Percentiles rank a stretch among this genome's conserved stretches.
phyloP scores from a whole-genome alignment of 768 basidiomycete genomes.

The Lepiota brunneoincarnata region DNA sequence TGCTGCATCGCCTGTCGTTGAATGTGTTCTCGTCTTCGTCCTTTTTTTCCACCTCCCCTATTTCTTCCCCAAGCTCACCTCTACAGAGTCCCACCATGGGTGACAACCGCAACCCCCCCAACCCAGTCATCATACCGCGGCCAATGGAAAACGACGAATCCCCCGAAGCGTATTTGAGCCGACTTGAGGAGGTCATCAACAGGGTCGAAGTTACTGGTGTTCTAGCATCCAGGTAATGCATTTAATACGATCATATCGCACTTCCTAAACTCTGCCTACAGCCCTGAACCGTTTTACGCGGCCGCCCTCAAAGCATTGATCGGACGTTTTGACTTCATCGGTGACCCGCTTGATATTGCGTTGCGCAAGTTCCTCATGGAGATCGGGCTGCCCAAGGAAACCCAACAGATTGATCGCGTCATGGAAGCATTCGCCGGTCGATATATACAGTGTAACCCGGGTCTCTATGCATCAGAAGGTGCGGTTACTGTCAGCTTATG shows the following conservation, averaged over 20 bases:
- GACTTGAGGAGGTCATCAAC: constrained; percentile 62
- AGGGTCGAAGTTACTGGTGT: constrained; percentile 80
- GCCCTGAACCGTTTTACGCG: constrained; percentile 68
- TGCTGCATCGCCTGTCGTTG: constrained; percentile 68
- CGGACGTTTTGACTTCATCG: constrained; percentile 70
- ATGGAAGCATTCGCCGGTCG: constrained; percentile 92
- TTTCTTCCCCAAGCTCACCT: constrained; percentile 15
- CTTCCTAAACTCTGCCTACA: constrained; percentile 27
- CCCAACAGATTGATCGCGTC: constrained; percentile 97
- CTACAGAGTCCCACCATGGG: constrained; percentile 16
- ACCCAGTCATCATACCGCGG: constrained; percentile 42
- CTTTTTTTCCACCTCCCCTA: constrained; percentile 23
- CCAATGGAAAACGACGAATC: constrained; percentile 60
- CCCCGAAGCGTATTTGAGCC: constrained; percentile 63
- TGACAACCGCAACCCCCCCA: constrained; percentile 35
- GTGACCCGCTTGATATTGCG: constrained; percentile 88
- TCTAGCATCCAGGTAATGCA: constrained; percentile 71
- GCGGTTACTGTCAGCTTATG: constrained; percentile 12
- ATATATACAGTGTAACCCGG: constrained; percentile 82
- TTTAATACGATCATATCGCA: background rate
- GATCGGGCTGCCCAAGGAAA: constrained; percentile 88
- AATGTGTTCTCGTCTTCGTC: constrained; percentile 54
- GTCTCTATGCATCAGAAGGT: constrained; percentile 78
- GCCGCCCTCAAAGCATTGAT: constrained; percentile 73
- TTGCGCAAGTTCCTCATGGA: constrained; percentile 89